phyloP scores from a whole-genome alignment of 1,139 yeast species.

The Debaryomyces fabryi region DNA sequence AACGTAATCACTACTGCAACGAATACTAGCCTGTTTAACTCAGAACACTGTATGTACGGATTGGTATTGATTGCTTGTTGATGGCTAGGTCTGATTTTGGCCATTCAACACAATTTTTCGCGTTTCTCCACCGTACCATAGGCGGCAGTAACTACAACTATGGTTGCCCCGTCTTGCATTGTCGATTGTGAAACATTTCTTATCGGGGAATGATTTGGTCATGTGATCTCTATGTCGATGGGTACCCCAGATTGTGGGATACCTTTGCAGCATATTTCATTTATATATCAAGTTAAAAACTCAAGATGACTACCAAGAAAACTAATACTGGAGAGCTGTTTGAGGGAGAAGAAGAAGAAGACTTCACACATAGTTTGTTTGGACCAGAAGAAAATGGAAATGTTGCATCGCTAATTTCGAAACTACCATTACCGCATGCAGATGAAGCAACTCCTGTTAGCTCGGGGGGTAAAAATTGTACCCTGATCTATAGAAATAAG shows the following conservation, averaged over 20 bases:
- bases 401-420: not conserved
- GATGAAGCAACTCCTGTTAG: constrained; percentile 1
- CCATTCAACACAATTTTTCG: no score
- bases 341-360: not conserved
- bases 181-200: not conserved
- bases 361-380: constrained; percentile 2
- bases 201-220: not conserved
- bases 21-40: not conserved
- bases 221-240: not conserved
- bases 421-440: constrained; percentile 1
- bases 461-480: not conserved
- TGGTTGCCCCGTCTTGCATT: not conserved
- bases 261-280: constrained; percentile 32
- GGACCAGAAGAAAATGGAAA: constrained; percentile 6
- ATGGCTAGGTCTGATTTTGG: no score
- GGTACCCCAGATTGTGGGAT: not conserved
- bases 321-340: not conserved
- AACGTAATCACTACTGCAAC: not conserved
- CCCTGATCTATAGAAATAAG: constrained; percentile 1
- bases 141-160: not conserved
- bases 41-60: no score
- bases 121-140: not conserved
- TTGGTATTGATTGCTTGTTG: no score
- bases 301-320: not conserved
- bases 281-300: not conserved